Evolutionary conservation across 345 rosid species (phyloP).

Genomic region (Camelina laxa): DNA sequence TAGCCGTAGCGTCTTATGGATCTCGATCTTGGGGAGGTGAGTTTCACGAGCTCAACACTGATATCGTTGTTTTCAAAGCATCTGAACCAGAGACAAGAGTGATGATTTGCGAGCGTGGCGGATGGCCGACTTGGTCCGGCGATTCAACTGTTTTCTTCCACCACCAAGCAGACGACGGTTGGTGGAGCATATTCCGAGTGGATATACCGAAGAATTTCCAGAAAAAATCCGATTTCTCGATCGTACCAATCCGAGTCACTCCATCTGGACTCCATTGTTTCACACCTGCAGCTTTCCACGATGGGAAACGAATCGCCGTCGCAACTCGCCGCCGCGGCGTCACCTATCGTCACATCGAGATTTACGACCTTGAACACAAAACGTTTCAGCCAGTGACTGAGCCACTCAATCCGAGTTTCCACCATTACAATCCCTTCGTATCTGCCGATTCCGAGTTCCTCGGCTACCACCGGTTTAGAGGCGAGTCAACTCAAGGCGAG

Average conservation of each 20-base stretch:
- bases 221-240: slow-evolving; percentile 39
- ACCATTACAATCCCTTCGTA: slow-evolving; percentile 85
- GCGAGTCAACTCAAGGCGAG: slow-evolving; percentile 61
- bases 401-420: slow-evolving; percentile 61
- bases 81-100: slow-evolving; percentile 58
- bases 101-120: slow-evolving; percentile 63
- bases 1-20: slow-evolving; percentile 80
- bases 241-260: slow-evolving; percentile 60
- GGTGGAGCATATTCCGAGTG: slow-evolving; percentile 85
- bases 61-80: slow-evolving; percentile 60
- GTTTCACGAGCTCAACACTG: slow-evolving; percentile 70
- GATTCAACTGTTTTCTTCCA: slow-evolving; percentile 79
- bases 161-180: slow-evolving; percentile 79
- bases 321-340: slow-evolving; percentile 67
- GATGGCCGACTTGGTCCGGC: slow-evolving; percentile 89
- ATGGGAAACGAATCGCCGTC: slow-evolving; percentile 60
- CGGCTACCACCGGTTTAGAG: slow-evolving; percentile 87
- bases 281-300: slow-evolving; percentile 81
- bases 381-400: slow-evolving; percentile 61
- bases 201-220: slow-evolving; percentile 47
- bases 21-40: slow-evolving; percentile 82
- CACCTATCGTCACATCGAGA: slow-evolving; percentile 68
- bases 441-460: slow-evolving; percentile 54
- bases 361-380: slow-evolving; percentile 54
- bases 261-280: slow-evolving; percentile 92